These are phyloP conservation scores for Fusarium euwallaceae DNA, from an alignment of 2,329 filamentous ascomycete species.

Conservation along the genomic window DNA sequence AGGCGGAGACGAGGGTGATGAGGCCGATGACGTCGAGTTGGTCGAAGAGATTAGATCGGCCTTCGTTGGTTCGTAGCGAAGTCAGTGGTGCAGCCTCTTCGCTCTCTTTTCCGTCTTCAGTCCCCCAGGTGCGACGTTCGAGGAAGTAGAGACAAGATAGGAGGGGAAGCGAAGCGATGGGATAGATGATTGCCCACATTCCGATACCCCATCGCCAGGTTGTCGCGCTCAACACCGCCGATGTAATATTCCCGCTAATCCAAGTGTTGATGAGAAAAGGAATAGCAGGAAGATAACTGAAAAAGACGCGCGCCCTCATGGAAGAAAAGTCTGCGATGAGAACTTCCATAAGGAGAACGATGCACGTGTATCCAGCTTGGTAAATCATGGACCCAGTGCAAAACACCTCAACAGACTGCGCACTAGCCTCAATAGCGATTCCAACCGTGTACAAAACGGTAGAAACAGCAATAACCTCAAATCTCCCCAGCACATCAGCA, in stretches of 20 bases:
- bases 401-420: slow-evolving; percentile 63
- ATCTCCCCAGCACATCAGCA: slow-evolving; percentile 72
- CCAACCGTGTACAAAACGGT: slow-evolving; percentile 68
- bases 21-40: slow-evolving; percentile 67
- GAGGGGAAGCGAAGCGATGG: slow-evolving; percentile 67
- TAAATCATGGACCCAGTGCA: slow-evolving; percentile 68
- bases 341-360: slow-evolving; percentile 71
- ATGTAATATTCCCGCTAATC: slow-evolving; percentile 70
- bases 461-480: slow-evolving; percentile 68
- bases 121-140: slow-evolving; percentile 42
- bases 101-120: slow-evolving; percentile 16
- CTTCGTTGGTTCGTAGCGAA: slow-evolving; percentile 42
- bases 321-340: slow-evolving; percentile 73
- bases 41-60: slow-evolving; percentile 64
- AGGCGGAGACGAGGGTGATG: slow-evolving; percentile 59
- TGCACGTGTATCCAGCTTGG: slow-evolving; percentile 69
- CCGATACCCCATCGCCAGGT: slow-evolving; percentile 74
- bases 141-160: slow-evolving; percentile 57
- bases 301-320: slow-evolving; percentile 69
- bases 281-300: slow-evolving; percentile 71
- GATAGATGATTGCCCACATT: slow-evolving; percentile 74
- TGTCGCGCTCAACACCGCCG: slow-evolving; percentile 61
- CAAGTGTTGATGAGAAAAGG: slow-evolving; percentile 74
- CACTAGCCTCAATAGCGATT: slow-evolving; percentile 66
- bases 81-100: neutral